Percentiles rank a stretch among this genome's conserved stretches.
Conservation (phyloP, 2,329 filamentous ascomycete species). For the Monilinia laxa region DNA sequence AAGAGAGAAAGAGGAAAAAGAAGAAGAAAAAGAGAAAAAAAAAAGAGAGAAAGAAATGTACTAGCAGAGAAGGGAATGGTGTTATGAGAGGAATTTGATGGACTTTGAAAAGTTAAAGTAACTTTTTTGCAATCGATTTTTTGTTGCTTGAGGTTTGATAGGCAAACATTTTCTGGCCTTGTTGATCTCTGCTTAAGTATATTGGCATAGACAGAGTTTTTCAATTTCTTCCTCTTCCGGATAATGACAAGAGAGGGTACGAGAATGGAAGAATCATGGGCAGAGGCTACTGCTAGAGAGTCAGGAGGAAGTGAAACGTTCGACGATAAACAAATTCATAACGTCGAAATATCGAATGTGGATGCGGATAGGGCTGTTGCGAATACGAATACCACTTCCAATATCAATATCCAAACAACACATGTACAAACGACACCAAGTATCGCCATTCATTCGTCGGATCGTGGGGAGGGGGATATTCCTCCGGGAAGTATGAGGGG, state of each 20-base stretch:
- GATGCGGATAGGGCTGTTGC: background rate
- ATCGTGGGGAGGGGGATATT: background rate
- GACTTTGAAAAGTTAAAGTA: background rate
- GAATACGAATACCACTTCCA: background rate
- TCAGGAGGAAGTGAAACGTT: background rate
- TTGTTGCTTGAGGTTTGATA: background rate
- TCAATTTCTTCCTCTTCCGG: background rate
- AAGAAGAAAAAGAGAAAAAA: background rate
- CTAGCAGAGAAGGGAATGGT: background rate
- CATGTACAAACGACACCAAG: background rate
- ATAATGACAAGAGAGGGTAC: background rate
- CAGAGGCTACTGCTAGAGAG: background rate
- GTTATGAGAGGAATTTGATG: background rate
- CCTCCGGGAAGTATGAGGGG: background rate
- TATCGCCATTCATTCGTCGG: background rate
- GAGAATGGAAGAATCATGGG: background rate
- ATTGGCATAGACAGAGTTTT: background rate
- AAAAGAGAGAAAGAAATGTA: no score
- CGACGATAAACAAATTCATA: background rate
- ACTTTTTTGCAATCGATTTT: no score
- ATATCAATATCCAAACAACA: background rate
- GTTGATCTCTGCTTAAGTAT: background rate
- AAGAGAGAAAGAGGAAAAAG: background rate
- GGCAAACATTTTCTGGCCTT: background rate
- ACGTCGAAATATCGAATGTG: background rate